Percentiles rank a stretch among this genome's conserved stretches.
These are phyloP conservation scores for Salvia miltiorrhiza DNA, from an alignment of 257 asterid genomes.

Conservation along the genomic window DNA sequence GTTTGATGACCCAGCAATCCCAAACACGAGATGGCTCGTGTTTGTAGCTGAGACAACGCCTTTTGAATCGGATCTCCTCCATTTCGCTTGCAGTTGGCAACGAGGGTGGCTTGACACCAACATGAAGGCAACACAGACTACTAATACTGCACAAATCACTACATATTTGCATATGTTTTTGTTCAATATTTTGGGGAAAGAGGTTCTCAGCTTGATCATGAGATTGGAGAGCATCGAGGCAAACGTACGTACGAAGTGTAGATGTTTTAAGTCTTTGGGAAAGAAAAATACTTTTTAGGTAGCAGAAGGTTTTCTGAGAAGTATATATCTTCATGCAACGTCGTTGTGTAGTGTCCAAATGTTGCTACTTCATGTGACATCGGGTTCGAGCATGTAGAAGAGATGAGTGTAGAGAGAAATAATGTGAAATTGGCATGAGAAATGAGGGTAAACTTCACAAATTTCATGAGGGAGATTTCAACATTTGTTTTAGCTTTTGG, in stretches of 20 bases:
- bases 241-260: background rate
- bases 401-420: background rate
- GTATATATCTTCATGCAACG: background rate
- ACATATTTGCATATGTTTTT: conserved; percentile 17
- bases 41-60: conserved; percentile 19
- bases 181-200: background rate
- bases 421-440: background rate
- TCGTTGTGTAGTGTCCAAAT: background rate
- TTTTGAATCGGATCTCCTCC: background rate
- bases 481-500: background rate
- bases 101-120: conserved; percentile 17
- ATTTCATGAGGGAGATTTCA: conserved; percentile 2
- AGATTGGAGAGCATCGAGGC: background rate
- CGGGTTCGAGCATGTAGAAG: background rate
- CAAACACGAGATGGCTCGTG: conserved; percentile 32
- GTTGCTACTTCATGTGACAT: conserved; percentile 14
- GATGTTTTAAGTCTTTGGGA: too few relatives aligned
- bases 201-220: conserved; percentile 7
- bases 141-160: conserved; percentile 5
- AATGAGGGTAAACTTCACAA: conserved; percentile 6
- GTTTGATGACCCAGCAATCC: conserved; percentile 27
- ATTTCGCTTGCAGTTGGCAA: conserved; percentile 8
- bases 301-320: background rate
- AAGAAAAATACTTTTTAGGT: too few relatives aligned
- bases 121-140: conserved; percentile 17